Evolutionary conservation across 768 basidiomycete species (phyloP).

Genomic region (Russula foetens): DNA sequence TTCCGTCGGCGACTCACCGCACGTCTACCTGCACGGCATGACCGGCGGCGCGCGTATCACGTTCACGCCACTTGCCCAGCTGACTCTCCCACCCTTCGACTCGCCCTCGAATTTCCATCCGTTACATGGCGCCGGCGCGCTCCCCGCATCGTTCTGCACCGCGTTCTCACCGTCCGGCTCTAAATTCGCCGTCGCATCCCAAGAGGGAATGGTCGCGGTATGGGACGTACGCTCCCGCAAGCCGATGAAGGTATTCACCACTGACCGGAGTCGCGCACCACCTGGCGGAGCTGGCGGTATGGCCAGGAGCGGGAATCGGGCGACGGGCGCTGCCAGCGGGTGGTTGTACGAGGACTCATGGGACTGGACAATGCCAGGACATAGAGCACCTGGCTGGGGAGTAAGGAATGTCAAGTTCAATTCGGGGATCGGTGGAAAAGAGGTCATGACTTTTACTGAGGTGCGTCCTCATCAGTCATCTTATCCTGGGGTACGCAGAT

Average conservation of each 20-base stretch:
- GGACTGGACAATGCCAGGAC: slow-evolving; percentile 52
- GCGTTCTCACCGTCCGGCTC: slow-evolving; percentile 68
- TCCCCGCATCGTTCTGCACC: slow-evolving; percentile 70
- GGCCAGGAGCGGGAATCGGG: slow-evolving; percentile 18
- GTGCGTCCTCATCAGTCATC: slow-evolving; percentile 32
- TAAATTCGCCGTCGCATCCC: slow-evolving; percentile 78
- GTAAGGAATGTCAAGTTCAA: slow-evolving; percentile 83
- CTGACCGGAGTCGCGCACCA: slow-evolving; percentile 33
- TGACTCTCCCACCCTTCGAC: slow-evolving; percentile 50
- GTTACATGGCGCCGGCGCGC: slow-evolving; percentile 23
- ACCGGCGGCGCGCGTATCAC: slow-evolving; percentile 52
- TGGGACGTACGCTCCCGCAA: slow-evolving; percentile 77
- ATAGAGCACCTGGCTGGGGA: slow-evolving; percentile 68
- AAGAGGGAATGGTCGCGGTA: slow-evolving; percentile 71
- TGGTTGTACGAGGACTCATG: slow-evolving; percentile 57
- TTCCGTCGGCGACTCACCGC: slow-evolving; percentile 85
- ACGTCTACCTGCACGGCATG: slow-evolving; percentile 76
- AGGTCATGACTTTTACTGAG: slow-evolving; percentile 87
- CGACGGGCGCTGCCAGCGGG: slow-evolving; percentile 37
- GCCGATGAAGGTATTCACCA: slow-evolving; percentile 61
- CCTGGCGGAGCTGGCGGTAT: slow-evolving; percentile 10
- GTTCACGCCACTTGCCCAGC: slow-evolving; percentile 60
- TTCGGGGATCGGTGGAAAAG: slow-evolving; percentile 48
- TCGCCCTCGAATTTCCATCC: slow-evolving; percentile 24
- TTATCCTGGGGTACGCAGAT: background rate